Evolutionary conservation across 176 grass and related monocot species (phyloP).

Genomic region (Avena insularis): DNA sequence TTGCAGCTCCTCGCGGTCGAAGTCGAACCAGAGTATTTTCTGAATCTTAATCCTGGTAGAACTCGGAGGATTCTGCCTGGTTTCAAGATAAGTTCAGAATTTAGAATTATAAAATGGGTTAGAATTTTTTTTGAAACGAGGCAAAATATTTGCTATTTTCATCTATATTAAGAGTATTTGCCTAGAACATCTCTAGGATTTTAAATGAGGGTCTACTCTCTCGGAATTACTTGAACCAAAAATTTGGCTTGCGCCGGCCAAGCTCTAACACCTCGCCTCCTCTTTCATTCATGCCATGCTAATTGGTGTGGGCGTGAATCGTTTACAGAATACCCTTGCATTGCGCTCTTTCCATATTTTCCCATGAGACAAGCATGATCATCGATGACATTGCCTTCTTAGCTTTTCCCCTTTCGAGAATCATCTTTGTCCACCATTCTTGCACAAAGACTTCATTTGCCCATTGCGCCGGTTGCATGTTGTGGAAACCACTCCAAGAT

Average conservation of each 20-base stretch:
- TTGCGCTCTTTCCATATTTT: neutral
- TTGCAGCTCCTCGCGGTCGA: constrained; percentile 4
- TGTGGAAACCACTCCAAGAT: neutral
- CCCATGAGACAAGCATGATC: neutral
- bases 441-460: too few relatives aligned
- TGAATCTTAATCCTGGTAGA: neutral
- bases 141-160: too few relatives aligned
- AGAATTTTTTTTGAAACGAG: too few relatives aligned
- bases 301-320: neutral
- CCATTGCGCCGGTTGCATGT: neutral
- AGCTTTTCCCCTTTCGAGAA: neutral
- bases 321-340: too few relatives aligned
- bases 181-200: too few relatives aligned
- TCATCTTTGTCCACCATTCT: neutral
- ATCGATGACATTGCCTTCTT: neutral
- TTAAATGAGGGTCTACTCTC: too few relatives aligned
- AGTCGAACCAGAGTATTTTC: neutral
- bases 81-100: neutral
- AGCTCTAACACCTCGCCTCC: neutral
- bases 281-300: neutral
- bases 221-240: too few relatives aligned
- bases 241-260: too few relatives aligned
- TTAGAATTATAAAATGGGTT: too few relatives aligned
- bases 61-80: neutral
- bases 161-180: too few relatives aligned